Base-by-base conservation (phyloP, 2,329 filamentous ascomycete genomes). In the Cytospora leucostoma region DNA sequence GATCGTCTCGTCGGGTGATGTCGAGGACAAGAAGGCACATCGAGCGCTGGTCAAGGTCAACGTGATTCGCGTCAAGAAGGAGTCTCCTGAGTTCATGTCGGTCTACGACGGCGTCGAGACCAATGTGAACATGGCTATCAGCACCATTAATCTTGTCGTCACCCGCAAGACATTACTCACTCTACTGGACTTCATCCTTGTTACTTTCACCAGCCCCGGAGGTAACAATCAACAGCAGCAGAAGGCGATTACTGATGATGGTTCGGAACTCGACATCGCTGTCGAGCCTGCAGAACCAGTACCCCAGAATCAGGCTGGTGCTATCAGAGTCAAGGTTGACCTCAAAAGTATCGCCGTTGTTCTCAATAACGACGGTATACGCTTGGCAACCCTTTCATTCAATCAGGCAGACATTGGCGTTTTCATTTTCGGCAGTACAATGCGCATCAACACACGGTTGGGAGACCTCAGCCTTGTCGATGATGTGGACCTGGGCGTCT, bases 341-440 rank as follows among this genome's bases (percentile, higher is more conserved):
- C 79, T 99, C 66, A 96, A 96, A 78, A 93, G 91, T 78, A 97
- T 99, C 67, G 87, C 92, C 2, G 82, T 99, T 34, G 94, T 99
- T 67, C 81, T 99, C 61, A 99, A 99, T 74, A 98, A 99, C 68
- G 96, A 99, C 74, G 95, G 95, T 0, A 96, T 98, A 63, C 88
- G 95, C 33, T 83, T 99, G 34, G 95, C 95, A 34, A 99, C 95
- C 0, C 78, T 99, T 19, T 95, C 93, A 60, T 87, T 99, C 71
- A 96, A 92, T 68, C 94, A 95, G 65, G 95, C 93, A 2, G 91
- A 97, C 72, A 89, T 97, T 38, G 91, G 91, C 1, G 88, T 99
- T 7, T 96, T 96, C 78, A 80, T 99, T 5, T 86, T 90, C 57
- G 93, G 90, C 49, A 91, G 88, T 69, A 89, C 91, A 0, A 95